phyloP scores from a whole-genome alignment of 106 monocot genomes.

The Posidonia australis region DNA sequence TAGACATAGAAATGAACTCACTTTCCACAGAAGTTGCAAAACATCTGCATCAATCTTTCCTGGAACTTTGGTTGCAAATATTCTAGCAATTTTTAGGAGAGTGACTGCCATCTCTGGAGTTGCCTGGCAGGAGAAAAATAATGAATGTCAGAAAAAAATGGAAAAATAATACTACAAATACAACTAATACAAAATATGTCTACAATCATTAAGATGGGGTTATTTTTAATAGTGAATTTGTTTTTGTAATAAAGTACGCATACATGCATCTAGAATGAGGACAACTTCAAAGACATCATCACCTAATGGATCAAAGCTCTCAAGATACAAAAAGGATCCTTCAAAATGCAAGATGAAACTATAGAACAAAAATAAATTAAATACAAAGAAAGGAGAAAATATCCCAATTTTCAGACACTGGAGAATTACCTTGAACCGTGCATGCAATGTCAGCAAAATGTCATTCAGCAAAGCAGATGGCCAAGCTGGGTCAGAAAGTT shows the following conservation, averaged over 20 bases:
- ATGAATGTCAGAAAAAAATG: not conserved
- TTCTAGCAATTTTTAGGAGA: constrained; percentile 92
- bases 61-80: constrained; percentile 96
- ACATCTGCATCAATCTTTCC: constrained; percentile 99
- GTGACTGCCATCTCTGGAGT: constrained; percentile 99
- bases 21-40: constrained; percentile 95
- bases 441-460: constrained; percentile 87
- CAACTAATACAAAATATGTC: no score
- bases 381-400: not conserved
- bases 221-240: not conserved
- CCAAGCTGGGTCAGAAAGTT: constrained; percentile 93
- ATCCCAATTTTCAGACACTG: not conserved
- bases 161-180: not conserved
- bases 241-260: not conserved
- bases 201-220: no score
- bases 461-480: constrained; percentile 84
- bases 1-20: constrained; percentile 18
- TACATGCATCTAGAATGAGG: not conserved
- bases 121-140: constrained; percentile 44
- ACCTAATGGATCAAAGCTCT: not conserved
- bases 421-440: constrained; percentile 87
- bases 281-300: not conserved
- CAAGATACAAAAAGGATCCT: not conserved
- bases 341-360: not conserved
- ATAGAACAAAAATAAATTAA: not conserved